Percentiles rank a stretch among this genome's conserved stretches.
phyloP scores from a whole-genome alignment of 305 asterid genomes.

The Petunia hybrid region DNA sequence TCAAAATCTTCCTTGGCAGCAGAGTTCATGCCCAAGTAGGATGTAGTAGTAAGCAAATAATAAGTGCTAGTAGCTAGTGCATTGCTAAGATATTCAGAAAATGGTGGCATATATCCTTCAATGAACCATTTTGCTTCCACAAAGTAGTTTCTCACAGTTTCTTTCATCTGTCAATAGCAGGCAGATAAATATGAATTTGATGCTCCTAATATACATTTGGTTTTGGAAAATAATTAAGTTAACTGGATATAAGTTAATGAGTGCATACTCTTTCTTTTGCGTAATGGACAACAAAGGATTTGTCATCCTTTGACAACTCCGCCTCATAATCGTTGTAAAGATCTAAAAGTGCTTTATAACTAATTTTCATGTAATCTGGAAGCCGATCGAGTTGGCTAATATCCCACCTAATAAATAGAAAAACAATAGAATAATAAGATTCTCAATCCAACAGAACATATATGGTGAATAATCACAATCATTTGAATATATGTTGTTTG shows the following conservation, averaged over 20 bases:
- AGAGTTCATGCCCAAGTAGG: constrained; percentile 19
- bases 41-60: not conserved
- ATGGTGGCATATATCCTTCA: not conserved
- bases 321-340: not conserved
- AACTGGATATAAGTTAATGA: constrained; percentile 31
- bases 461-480: not conserved
- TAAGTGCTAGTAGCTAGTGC: not conserved
- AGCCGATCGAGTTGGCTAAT: constrained; percentile 21
- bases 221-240: not conserved
- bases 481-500: not conserved
- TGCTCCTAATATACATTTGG: not conserved
- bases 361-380: constrained; percentile 40
- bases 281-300: constrained; percentile 16
- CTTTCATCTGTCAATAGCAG: constrained; percentile 20
- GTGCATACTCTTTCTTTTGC: not conserved
- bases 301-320: constrained; percentile 16
- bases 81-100: constrained; percentile 29
- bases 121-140: too few relatives aligned
- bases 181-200: not conserved
- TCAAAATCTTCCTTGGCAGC: not conserved
- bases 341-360: not conserved
- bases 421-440: not conserved
- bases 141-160: not conserved
- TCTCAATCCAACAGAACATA: not conserved
- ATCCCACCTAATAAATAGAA: constrained; percentile 21